Evolutionary conservation across 2,329 filamentous ascomycete species (phyloP), one percentile per base, ranked within the genome.

Genomic region (Apiospora rasikravindrae): DNA sequence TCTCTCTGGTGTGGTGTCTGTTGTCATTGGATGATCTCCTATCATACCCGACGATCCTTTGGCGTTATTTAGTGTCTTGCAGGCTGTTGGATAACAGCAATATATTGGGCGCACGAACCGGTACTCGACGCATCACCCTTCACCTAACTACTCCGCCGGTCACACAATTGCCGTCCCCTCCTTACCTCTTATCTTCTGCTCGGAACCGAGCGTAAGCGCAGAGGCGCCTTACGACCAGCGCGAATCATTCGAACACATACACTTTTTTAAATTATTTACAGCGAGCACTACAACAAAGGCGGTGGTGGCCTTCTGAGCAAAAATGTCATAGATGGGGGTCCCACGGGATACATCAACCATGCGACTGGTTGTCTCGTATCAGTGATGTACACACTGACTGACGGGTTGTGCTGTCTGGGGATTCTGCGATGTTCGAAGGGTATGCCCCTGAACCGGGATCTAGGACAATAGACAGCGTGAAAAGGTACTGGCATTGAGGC

Each of bases 11-110:
- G 33, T 64, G 78, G 76, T 77, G 75, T 74, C 71, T 77, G 74
- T 78, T 77, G 77, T 78, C 77, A 78, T 80, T 76, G 76, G 77
- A 77, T 76, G 76, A 77, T 78, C 77, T 75, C 76, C 78, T 70
- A 47, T 57, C 68, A 70, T 69, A 75, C 75, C 73, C 75, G 76
- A 79, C 75, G 77, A 79, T 78, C 77, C 76, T 75, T 26, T 73
- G 79, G 79, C 78, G 79, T 81, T 81, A 75, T 47, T 77, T 73
- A 77, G 76, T 79, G 77, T 78, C 51, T 71, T 57, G 40, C 77
- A 75, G 76, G 76, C 76, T 75, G 77, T 77, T 75, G 73, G 74
- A 68, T 45, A 37, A 68, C 66, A 47, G 66, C 61, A 26, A 51
- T 53, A 37, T 49, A 49, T 69, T 37, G 42, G 68, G 68, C 68